phyloP scores from a whole-genome alignment of 176 grass and related monocot species.

The Carex myosuroides region DNA sequence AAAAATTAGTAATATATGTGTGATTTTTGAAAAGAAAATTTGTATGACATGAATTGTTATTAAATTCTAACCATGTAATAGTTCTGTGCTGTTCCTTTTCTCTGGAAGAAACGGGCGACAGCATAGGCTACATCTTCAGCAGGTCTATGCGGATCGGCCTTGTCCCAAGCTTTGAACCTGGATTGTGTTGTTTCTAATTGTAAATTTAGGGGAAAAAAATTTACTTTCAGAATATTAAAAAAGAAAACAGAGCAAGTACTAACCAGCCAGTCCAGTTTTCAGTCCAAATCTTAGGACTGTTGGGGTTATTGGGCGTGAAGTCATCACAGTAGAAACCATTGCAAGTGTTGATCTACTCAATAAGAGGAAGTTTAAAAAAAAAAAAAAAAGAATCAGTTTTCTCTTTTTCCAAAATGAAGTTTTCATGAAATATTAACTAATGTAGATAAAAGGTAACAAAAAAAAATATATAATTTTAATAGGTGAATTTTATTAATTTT shows the following conservation, averaged over 20 bases:
- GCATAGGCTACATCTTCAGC: constrained; percentile 58
- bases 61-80: constrained; percentile 63
- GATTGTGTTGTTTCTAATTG: neutral
- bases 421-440: neutral
- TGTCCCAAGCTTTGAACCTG: constrained; percentile 80
- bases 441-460: neutral
- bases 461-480: neutral
- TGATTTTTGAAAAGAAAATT: neutral
- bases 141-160: constrained; percentile 51
- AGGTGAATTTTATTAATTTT: neutral
- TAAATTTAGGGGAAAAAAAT: neutral
- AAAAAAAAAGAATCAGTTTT: neutral
- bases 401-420: neutral
- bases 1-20: neutral
- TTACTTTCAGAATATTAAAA: neutral
- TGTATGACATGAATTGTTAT: neutral
- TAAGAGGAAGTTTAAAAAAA: neutral
- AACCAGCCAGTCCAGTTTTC: constrained; percentile 94
- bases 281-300: constrained; percentile 83
- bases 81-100: constrained; percentile 52
- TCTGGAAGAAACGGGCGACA: constrained; percentile 80
- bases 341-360: constrained; percentile 64
- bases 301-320: constrained; percentile 47
- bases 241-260: neutral
- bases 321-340: constrained; percentile 73